Conservation (phyloP, 2,329 filamentous ascomycete genomes). For the Leptographium flavum region DNA sequence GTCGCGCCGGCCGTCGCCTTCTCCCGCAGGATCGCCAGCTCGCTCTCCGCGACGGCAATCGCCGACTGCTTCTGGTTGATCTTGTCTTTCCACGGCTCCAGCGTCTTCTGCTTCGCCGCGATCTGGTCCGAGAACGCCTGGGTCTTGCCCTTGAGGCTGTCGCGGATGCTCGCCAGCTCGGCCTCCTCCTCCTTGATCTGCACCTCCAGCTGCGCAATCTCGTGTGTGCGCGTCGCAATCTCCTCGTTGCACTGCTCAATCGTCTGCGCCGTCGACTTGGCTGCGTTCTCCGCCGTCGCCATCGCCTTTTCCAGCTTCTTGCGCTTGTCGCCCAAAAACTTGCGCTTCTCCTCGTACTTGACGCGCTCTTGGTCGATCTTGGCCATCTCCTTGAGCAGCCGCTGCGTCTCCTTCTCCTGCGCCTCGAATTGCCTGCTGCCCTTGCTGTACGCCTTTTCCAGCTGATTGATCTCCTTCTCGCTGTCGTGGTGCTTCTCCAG, state of each 20-base stretch:
- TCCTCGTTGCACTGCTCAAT: slow-evolving; percentile 67
- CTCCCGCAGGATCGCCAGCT: slow-evolving; percentile 81
- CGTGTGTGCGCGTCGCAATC: slow-evolving; percentile 59
- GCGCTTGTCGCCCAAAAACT: slow-evolving; percentile 79
- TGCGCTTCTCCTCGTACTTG: slow-evolving; percentile 95
- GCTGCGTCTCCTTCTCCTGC: slow-evolving; percentile 69
- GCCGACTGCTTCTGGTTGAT: slow-evolving; percentile 92
- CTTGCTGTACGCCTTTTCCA: slow-evolving; percentile 72
- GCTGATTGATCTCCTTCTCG: slow-evolving; percentile 76
- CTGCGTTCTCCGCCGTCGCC: slow-evolving; percentile 58
- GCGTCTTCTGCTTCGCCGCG: slow-evolving; percentile 75
- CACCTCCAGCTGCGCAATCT: slow-evolving; percentile 63
- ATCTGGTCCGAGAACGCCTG: slow-evolving; percentile 91
- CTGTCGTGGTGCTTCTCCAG: slow-evolving; percentile 83
- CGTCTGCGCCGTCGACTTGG: slow-evolving; percentile 60
- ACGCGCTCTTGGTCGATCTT: slow-evolving; percentile 94
- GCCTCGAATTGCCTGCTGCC: slow-evolving; percentile 72
- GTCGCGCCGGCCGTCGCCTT: slow-evolving; percentile 77
- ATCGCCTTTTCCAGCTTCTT: slow-evolving; percentile 92
- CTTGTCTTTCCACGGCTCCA: slow-evolving; percentile 94
- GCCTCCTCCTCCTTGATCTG: slow-evolving; percentile 66
- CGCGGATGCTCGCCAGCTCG: slow-evolving; percentile 69
- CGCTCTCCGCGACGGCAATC: slow-evolving; percentile 88
- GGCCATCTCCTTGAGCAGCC: slow-evolving; percentile 70
- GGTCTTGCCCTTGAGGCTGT: slow-evolving; percentile 86